Evolutionary conservation across 371 early-diverging fungal genomes (phyloP), one percentile per base, ranked within the genome.

Genomic region (Actinomucor elegans): DNA sequence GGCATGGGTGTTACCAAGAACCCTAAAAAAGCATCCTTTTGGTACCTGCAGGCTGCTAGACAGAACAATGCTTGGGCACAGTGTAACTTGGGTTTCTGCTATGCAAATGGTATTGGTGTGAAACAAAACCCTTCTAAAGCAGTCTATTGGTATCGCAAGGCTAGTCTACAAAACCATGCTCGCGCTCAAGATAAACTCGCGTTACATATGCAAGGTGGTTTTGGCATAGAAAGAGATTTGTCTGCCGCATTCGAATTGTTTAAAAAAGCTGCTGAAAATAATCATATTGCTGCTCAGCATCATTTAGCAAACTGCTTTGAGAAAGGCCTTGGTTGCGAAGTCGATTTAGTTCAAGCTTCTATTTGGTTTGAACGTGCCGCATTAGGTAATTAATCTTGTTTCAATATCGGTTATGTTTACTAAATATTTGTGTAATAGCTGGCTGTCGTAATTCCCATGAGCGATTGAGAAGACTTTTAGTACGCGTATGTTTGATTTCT

Each of bases 121-220:
- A 63, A 66, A 27, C 71, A 79, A 57, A 77, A 81, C 37, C 57
- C 67, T 44, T 35, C 52, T 4, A 55, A 58, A 37, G 78, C 81
- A 6, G 71, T 75, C 17, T 49, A 81, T 65, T 88, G 90, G 80
- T 91, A 92, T 67, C 84, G 71, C 18, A 90, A 76, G 77, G 88
- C 77, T 66, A 94, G 70, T 7, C 46, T 52, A 42, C 61, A 61
- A 20, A 56, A 61, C 20, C 61, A 61, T 40, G 82, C 86, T 20
- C 67, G 87, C 26, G 88, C 88, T 18, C 88, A 91, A 66, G 88
- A 94, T 67, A 92, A 92, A 64, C 37, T 77, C 91, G 7, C 94
- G 83, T 7, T 80, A 84, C 53, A 92, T 69, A 81, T 87, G 31
- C 88, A 89, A 48, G 70, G 82, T 48, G 94, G 94, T 14, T 78